Conservation (phyloP, 257 asterid species). For the Solanum pimpinellifolium region DNA sequence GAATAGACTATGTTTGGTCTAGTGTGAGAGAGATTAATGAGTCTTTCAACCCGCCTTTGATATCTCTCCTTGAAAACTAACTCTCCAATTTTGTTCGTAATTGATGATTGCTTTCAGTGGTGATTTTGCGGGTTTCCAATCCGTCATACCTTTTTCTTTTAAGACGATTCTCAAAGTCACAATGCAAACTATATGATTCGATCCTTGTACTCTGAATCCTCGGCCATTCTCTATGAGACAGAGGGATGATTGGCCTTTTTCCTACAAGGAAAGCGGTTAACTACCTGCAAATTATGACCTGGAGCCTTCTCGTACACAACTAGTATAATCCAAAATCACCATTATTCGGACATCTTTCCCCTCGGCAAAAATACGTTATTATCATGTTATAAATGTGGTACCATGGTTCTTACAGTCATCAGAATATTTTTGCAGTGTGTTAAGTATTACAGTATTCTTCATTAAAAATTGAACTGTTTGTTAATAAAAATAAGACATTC, state of each 20-base stretch:
- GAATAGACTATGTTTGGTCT: neutral
- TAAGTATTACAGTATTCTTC: neutral
- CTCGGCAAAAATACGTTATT: neutral
- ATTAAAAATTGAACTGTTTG: neutral
- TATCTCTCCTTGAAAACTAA: neutral
- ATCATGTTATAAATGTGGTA: neutral
- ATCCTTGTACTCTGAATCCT: neutral
- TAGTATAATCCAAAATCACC: neutral
- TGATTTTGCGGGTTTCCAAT: neutral
- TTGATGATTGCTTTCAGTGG: neutral
- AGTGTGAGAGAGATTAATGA: neutral
- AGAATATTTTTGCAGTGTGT: neutral
- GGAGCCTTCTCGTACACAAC: neutral
- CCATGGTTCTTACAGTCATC: neutral
- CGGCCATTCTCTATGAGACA: neutral
- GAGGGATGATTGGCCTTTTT: neutral
- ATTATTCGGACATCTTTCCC: neutral
- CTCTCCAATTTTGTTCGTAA: neutral
- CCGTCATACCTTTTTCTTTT: neutral
- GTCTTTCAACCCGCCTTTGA: neutral
- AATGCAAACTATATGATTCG: neutral
- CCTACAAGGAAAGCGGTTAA: neutral
- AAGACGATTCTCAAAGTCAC: neutral
- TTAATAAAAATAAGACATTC: neutral
- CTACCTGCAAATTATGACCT: neutral